These are phyloP conservation scores for Daldinia sp. DNA, from an alignment of 2,329 filamentous ascomycete species.

Conservation along the genomic window DNA sequence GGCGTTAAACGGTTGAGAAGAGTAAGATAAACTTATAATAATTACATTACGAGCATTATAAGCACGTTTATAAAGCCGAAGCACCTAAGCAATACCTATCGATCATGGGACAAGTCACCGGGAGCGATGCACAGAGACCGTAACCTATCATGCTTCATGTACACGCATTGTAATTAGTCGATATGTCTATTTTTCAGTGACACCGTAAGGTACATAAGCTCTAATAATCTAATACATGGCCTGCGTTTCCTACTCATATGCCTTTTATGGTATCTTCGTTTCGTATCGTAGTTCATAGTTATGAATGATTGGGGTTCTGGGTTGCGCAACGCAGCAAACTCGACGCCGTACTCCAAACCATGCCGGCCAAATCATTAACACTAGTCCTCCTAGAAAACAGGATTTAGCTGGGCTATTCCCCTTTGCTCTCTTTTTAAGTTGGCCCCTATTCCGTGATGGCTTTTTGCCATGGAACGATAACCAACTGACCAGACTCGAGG, in stretches of 20 bases:
- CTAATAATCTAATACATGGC: constrained; percentile 2
- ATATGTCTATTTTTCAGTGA: not conserved
- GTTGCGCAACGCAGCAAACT: not conserved
- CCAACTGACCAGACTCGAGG: not conserved
- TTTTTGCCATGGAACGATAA: not conserved
- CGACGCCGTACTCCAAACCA: not conserved
- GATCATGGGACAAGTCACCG: not conserved
- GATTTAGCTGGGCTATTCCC: not conserved
- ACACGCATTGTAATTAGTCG: not conserved
- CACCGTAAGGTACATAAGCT: constrained; percentile 3
- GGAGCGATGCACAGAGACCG: not conserved
- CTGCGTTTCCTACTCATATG: not conserved
- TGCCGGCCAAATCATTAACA: not conserved
- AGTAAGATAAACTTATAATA: too few species aligned
- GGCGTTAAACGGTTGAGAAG: not conserved
- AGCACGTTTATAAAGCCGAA: too few species aligned
- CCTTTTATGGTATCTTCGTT: not conserved
- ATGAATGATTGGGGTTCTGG: not conserved
- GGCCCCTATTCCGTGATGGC: not conserved
- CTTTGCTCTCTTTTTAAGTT: not conserved
- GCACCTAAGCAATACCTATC: too few species aligned
- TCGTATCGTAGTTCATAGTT: not conserved
- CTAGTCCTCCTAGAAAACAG: not conserved
- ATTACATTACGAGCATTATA: too few species aligned
- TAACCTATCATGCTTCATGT: too few species aligned